These are phyloP conservation scores for Diaporthe sp. DNA, from an alignment of 2,329 filamentous ascomycete genomes.

Conservation along the genomic window DNA sequence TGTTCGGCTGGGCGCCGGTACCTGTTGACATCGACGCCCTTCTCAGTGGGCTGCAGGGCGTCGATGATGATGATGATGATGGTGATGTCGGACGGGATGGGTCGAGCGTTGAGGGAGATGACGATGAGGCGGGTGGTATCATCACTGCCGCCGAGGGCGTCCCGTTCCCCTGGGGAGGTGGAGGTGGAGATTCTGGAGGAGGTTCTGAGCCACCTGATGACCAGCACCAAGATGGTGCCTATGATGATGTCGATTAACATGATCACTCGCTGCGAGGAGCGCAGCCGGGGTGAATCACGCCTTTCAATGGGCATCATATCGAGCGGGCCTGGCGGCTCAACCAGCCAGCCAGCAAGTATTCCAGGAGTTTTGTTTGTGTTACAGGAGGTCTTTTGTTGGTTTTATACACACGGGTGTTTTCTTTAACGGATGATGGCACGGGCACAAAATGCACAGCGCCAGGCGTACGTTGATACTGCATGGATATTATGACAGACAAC, in stretches of 20 bases:
- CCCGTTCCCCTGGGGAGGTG: conserved; percentile 16
- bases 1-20: conserved; percentile 29
- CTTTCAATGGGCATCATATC: not conserved
- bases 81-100: conserved; percentile 2
- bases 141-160: conserved; percentile 1
- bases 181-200: not conserved
- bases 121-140: conserved; percentile 4
- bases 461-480: conserved; percentile 7
- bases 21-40: conserved; percentile 28
- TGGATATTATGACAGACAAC: conserved; percentile 27
- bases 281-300: not conserved
- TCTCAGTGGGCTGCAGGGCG: conserved; percentile 1
- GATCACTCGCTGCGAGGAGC: not conserved
- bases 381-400: not conserved
- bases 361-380: not conserved
- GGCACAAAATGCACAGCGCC: conserved; percentile 19
- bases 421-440: not conserved
- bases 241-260: not conserved
- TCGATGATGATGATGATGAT: not conserved
- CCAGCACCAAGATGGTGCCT: not conserved
- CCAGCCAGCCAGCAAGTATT: not conserved
- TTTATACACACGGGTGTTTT: conserved; percentile 1
- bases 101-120: not conserved
- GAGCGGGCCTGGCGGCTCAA: not conserved
- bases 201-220: not conserved